Evolutionary conservation across 805 yeast species (phyloP).

Genomic region (Saturnispora galanensis): DNA sequence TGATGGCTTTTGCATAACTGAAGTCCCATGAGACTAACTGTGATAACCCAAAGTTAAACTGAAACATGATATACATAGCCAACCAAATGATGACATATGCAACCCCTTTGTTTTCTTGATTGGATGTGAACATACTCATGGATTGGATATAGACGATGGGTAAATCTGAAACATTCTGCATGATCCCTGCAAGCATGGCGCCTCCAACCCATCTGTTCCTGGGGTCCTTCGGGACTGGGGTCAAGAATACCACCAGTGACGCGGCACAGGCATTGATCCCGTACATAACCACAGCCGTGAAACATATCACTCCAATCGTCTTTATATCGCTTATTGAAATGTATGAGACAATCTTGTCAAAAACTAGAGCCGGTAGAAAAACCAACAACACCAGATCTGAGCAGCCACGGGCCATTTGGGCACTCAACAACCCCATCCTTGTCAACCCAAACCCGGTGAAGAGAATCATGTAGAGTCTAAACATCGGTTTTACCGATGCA

Average conservation of each 20-base stretch:
- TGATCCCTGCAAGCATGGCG: slow-evolving; percentile 54
- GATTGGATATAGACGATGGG: slow-evolving; percentile 73
- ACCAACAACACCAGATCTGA: slow-evolving; percentile 54
- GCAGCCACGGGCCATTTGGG: slow-evolving; percentile 51
- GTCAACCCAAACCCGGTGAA: slow-evolving; percentile 58
- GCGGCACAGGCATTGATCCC: slow-evolving; percentile 42
- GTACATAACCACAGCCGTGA: slow-evolving; percentile 43
- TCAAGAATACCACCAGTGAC: slow-evolving; percentile 20
- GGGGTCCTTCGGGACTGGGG: slow-evolving; percentile 41
- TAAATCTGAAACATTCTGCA: slow-evolving; percentile 67
- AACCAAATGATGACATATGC: slow-evolving; percentile 51
- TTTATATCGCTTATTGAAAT: slow-evolving; percentile 57
- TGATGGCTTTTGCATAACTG: slow-evolving; percentile 21
- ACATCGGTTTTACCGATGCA: slow-evolving; percentile 63
- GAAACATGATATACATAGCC: slow-evolving; percentile 41
- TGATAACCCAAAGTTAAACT: slow-evolving; percentile 45
- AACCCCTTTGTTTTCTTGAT: slow-evolving; percentile 27
- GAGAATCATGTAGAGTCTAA: slow-evolving; percentile 64
- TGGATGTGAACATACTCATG: slow-evolving; percentile 33
- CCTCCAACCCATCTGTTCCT: slow-evolving; percentile 58
- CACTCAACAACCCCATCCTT: slow-evolving; percentile 45
- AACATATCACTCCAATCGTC: slow-evolving; percentile 54
- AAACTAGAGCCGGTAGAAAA: slow-evolving; percentile 57
- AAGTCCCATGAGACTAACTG: slow-evolving; percentile 43
- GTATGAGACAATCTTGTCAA: slow-evolving; percentile 52